Percentiles rank a stretch among this genome's conserved stretches.
Conservation (phyloP, 306 rosid genomes). For the Boehmeria nivea region DNA sequence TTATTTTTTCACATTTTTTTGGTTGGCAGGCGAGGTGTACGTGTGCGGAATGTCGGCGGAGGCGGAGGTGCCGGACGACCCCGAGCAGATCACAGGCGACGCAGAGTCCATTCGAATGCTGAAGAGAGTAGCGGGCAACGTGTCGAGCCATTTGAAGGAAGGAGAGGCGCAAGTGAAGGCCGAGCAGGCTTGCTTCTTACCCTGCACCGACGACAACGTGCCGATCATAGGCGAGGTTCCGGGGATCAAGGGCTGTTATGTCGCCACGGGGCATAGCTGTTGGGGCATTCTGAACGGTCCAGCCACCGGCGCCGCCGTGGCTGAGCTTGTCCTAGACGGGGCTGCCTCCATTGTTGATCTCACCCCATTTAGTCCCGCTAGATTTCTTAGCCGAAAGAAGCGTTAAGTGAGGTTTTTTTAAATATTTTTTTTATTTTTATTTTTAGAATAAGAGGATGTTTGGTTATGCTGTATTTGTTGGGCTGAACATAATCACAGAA, state of each 20-base stretch:
- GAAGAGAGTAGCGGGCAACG: constrained; percentile 66
- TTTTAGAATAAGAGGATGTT: neutral
- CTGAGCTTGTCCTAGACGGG: constrained; percentile 78
- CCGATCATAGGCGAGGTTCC: constrained; percentile 79
- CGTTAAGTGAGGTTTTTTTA: neutral
- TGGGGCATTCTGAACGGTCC: constrained; percentile 96
- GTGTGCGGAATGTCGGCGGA: constrained; percentile 71
- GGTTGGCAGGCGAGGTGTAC: constrained; percentile 79
- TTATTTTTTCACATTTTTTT: too few relatives aligned
- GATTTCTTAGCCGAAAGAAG: constrained; percentile 39
- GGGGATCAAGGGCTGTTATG: constrained; percentile 58
- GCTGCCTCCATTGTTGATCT: constrained; percentile 65
- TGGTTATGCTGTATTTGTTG: too few relatives aligned
- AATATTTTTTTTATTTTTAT: neutral
- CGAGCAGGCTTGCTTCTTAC: constrained; percentile 89
- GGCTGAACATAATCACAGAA: too few relatives aligned
- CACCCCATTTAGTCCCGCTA: constrained; percentile 55
- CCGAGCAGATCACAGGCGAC: constrained; percentile 49
- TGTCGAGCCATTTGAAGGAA: constrained; percentile 66
- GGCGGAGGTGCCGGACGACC: constrained; percentile 73
- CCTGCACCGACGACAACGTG: constrained; percentile 59
- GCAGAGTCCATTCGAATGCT: constrained; percentile 52
- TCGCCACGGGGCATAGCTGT: constrained; percentile 81
- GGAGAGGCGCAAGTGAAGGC: constrained; percentile 62
- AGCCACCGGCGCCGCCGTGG: constrained; percentile 86